Percentiles rank a stretch among this genome's conserved stretches.
Evolutionary conservation across 768 basidiomycete genomes (phyloP).

Genomic region (Pleurotus tuber-regium): DNA sequence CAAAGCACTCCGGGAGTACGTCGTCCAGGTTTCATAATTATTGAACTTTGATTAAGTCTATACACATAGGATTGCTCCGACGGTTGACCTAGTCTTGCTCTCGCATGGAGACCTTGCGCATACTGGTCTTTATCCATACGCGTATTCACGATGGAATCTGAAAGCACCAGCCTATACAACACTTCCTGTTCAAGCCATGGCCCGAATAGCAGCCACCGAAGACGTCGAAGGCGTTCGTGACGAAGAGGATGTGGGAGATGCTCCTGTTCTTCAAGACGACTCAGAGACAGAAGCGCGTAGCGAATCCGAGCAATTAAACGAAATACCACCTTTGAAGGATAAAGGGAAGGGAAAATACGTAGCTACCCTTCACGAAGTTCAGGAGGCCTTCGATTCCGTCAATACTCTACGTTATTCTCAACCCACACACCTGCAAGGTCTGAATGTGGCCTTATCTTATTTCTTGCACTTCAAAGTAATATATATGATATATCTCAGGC

Average conservation of each 20-base stretch:
- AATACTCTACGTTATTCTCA: conserved; percentile 94
- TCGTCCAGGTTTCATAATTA: too few species aligned
- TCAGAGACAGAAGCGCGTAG: conserved; percentile 23
- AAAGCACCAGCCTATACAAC: conserved; percentile 92
- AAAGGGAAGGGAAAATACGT: conserved; percentile 56
- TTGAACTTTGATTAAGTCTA: too few species aligned
- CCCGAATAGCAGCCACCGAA: conserved; percentile 85
- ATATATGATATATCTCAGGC: conserved; percentile 38
- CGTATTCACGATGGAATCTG: conserved; percentile 83
- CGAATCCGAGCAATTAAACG: conserved; percentile 24
- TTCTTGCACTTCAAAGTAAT: conserved; percentile 6
- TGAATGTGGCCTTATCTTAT: conserved; percentile 21
- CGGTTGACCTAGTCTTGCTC: conserved; percentile 86
- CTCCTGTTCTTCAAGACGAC: conserved; percentile 24
- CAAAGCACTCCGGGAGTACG: conserved; percentile 63
- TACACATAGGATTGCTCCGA: conserved; percentile 62
- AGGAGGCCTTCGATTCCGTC: conserved; percentile 89
- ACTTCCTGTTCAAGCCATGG: conserved; percentile 94
- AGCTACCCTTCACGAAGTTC: conserved; percentile 79
- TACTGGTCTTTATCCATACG: conserved; percentile 91
- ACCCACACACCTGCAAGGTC: conserved; percentile 92
- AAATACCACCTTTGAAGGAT: conserved; percentile 23
- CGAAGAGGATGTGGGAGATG: conserved; percentile 66
- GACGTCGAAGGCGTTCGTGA: conserved; percentile 81
- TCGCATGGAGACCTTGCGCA: conserved; percentile 93